Base-by-base conservation (phyloP, 164 flowering plant genomes). In the grape (Vitis vinifera) region DNA sequence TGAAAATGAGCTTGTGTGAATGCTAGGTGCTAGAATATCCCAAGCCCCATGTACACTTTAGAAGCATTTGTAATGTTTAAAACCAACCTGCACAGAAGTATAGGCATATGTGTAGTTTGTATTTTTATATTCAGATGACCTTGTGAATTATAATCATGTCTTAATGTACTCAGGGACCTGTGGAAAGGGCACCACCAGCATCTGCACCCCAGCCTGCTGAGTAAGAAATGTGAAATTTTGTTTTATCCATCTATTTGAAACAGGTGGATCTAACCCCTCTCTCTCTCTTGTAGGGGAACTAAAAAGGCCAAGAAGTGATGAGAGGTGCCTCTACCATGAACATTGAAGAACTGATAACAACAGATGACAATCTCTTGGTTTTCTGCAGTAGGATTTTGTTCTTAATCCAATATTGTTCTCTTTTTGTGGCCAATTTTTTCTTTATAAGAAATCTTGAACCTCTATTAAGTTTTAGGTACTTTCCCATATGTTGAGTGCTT, bases 231-330 rank as follows among this genome's bases (percentile, higher is more conserved):
- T 37, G 5, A 17, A 12, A 48, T 19, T 57, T 9, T 47, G 51
- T 57, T 37, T 2, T 13, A 29, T 17, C 16, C 59, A 30, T 62
- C 56, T 53, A 53, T 53, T 53, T 14, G 6, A 12, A 53, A 37
- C 16, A 14, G 15, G 10, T 14, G 2, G 15, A n/a, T 13, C 15
- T 53, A 53, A 53, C n/a, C 6, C 4, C 48, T 29, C 37, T 29
- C 13, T 8, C 15, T 7, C 29, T 57, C 30, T 47, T 66, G 72
- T 44, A 79, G 84, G 74, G 84, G 70, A 68, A 56, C 77, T 13
- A 83, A 80, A 76, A 83, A 81, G 69, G 9, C 81, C 23, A 80
- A 83, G 86, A 81, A 81, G 76, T 78, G 71, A 71, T 13, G 72
- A 77, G 51, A 15, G 23, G 19, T 49, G 9, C 9, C 12, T 60